Percentiles rank a stretch among this genome's conserved stretches.
phyloP scores from a whole-genome alignment of 805 yeast genomes.

The Kazachstania bromeliacearum region DNA sequence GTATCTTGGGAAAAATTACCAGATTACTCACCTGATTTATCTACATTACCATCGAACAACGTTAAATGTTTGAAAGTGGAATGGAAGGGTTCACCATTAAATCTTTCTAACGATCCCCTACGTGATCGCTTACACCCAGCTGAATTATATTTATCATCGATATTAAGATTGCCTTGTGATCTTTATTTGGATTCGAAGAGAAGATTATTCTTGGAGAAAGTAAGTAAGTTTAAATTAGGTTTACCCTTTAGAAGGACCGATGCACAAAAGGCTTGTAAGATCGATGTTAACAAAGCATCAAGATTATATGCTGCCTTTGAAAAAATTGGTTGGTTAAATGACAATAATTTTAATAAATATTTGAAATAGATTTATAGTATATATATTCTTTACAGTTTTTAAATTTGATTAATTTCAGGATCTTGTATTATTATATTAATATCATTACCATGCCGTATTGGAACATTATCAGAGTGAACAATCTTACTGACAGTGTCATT shows the following conservation, averaged over 20 bases:
- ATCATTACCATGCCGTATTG: neutral
- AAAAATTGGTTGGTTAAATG: conserved; percentile 85
- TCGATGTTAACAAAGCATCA: conserved; percentile 93
- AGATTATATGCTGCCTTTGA: conserved; percentile 85
- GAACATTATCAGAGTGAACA: no score
- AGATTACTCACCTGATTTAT: conserved; percentile 69
- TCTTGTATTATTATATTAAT: conserved; percentile 1
- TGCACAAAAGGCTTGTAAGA: conserved; percentile 95
- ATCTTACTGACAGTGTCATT: neutral
- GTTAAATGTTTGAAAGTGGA: conserved; percentile 74
- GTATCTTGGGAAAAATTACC: conserved; percentile 63
- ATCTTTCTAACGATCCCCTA: conserved; percentile 69
- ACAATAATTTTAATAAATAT: conserved; percentile 50
- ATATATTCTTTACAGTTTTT: neutral
- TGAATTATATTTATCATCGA: conserved; percentile 75
- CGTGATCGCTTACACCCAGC: conserved; percentile 76
- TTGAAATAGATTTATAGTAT: conserved; percentile 12
- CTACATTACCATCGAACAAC: conserved; percentile 53
- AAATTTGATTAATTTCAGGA: neutral
- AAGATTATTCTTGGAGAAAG: conserved; percentile 83
- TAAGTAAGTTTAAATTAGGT: conserved; percentile 56
- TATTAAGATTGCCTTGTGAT: conserved; percentile 79
- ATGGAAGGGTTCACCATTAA: conserved; percentile 99
- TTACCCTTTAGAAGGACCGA: conserved; percentile 91
- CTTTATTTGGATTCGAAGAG: conserved; percentile 75